phyloP scores from a whole-genome alignment of 1,139 yeast genomes.

The Groenewaldozyma auringiensis region DNA sequence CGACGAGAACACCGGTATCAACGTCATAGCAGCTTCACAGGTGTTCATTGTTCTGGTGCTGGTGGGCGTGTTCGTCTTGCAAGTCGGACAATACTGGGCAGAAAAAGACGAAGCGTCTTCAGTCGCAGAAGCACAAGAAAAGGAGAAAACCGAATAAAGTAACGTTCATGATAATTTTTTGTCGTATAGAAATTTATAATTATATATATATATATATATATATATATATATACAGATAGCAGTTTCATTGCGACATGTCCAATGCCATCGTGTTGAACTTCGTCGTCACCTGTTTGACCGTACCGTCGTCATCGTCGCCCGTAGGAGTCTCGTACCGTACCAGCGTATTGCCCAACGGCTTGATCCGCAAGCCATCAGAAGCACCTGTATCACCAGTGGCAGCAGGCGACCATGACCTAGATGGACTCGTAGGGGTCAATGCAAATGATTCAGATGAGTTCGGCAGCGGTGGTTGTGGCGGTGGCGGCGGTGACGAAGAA shows the following conservation, averaged over 20 bases:
- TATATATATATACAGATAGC: slow-evolving; percentile 6
- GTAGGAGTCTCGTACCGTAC: slow-evolving; percentile 10
- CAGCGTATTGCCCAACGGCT: slow-evolving; percentile 12
- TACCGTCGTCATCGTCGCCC: background rate
- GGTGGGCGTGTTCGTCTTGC: slow-evolving; percentile 72
- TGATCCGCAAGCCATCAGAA: background rate
- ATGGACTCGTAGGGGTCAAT: background rate
- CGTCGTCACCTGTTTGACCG: slow-evolving; percentile 2
- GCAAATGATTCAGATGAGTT: background rate
- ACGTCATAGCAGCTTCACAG: slow-evolving; percentile 86
- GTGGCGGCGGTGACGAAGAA: background rate
- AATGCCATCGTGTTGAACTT: slow-evolving; percentile 14
- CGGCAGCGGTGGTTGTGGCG: no score
- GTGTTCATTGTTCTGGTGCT: slow-evolving; percentile 65
- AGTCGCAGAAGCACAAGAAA: slow-evolving; percentile 25
- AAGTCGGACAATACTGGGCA: slow-evolving; percentile 86
- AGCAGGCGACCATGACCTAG: background rate
- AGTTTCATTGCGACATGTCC: slow-evolving; percentile 7
- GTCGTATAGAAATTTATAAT: background rate
- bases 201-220: background rate
- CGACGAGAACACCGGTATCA: slow-evolving; percentile 73
- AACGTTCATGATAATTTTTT: no score
- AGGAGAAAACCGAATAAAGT: slow-evolving; percentile 24
- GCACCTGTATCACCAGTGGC: no score
- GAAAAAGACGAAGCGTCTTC: slow-evolving; percentile 45